phyloP scores from a whole-genome alignment of 2,329 filamentous ascomycete genomes.

The Trichoderma sp. region DNA sequence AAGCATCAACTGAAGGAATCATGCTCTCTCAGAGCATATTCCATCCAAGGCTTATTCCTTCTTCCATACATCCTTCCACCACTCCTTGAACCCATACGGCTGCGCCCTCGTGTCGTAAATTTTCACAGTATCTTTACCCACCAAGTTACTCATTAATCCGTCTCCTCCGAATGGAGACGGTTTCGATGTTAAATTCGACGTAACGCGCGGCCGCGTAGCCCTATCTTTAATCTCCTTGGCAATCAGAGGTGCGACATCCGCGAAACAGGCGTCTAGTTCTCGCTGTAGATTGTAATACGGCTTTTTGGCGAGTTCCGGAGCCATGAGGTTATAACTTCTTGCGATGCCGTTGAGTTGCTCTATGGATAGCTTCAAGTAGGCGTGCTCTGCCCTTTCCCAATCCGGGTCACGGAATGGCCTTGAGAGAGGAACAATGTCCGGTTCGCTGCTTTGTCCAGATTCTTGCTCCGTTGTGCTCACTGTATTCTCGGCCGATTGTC shows the following conservation, averaged over 20 bases:
- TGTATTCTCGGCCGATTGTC: conserved; percentile 29
- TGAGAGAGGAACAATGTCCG: conserved; percentile 31
- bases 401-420: conserved; percentile 71
- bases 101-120: conserved; percentile 67
- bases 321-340: conserved; percentile 91
- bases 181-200: conserved; percentile 32
- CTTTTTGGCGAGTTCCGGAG: conserved; percentile 87
- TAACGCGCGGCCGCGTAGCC: conserved; percentile 48
- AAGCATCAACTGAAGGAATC: neutral
- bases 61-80: conserved; percentile 79
- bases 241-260: conserved; percentile 77
- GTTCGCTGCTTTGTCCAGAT: neutral
- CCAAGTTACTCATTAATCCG: conserved; percentile 60
- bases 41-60: conserved; percentile 21
- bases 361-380: conserved; percentile 75
- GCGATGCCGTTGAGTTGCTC: conserved; percentile 75
- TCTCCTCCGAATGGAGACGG: conserved; percentile 33
- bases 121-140: conserved; percentile 48
- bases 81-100: conserved; percentile 82
- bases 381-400: conserved; percentile 70
- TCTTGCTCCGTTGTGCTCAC: neutral
- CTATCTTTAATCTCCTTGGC: conserved; percentile 70
- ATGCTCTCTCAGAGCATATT: too few relatives aligned
- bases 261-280: conserved; percentile 77
- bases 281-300: conserved; percentile 83